Base-by-base conservation (phyloP, 2,329 filamentous ascomycete genomes). In the Byssochlamys sp. region DNA sequence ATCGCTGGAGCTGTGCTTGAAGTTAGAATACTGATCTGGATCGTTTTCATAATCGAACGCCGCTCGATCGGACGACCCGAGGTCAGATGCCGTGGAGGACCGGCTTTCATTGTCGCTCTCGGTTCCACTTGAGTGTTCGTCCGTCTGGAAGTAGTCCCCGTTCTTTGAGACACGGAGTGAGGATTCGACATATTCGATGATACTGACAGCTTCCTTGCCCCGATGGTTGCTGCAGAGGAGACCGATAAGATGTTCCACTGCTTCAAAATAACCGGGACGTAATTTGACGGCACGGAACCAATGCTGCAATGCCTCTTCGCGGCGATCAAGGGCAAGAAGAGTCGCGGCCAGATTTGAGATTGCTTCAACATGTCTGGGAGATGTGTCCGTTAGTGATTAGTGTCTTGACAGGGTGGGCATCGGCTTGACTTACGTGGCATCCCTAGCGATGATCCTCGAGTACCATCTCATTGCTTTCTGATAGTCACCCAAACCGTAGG, bases 271-370 rank as follows among this genome's bases (percentile, higher is more conserved):
- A 68, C 85, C 88, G 0, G 94, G 94, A 7, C 89, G 86, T 58
- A 89, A 77, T 67, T 85, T 88, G 27, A 97, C 85, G n/a, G 91
- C 91, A 60, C 83, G 84, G 62, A 87, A 79, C 94, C 94, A 99
- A 67, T 91, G 83, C 58, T 85, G 81, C 69, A 96, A 87, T 5
- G 94, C 94, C 67, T 97, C 92, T 53, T 87, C 82, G 58, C 87
- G 87, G 59, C 88, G 85, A 60, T 90, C 86, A 9, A 97, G 81
- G 58, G 91, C 91, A 63, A 96, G 85, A 26, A 96, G 78, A 1
- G 92, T 91, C 25, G 92, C 92, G 25, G 92, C 94, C 60, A 95
- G 83, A 70, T 97, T 97, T 25, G 92, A 96, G 50, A 94, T 87
- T 25, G 92, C 91, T 76, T 99, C 94, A 53, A 96, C 88, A 70